Conservation (phyloP, 2,329 filamentous ascomycete genomes). For the Rugonectria rugulosa region DNA sequence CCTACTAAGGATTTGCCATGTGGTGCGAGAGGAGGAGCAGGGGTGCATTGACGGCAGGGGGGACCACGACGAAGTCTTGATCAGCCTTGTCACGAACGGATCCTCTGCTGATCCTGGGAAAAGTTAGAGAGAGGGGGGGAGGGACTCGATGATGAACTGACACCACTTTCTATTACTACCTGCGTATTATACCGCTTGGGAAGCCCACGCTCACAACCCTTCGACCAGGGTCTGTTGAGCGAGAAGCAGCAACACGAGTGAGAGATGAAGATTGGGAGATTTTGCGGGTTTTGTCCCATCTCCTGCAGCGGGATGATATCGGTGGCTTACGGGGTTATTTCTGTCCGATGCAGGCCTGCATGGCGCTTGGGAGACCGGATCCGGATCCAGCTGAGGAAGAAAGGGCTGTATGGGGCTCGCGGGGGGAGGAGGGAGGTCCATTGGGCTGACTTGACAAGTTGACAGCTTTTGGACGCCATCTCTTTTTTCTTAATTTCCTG, state of each 20-base stretch:
- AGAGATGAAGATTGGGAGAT: no score
- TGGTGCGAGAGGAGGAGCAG: slow-evolving; percentile 1
- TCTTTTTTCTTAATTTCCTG: neutral
- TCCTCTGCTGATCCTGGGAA: neutral
- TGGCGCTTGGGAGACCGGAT: neutral
- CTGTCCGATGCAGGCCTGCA: no score
- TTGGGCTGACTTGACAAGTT: neutral
- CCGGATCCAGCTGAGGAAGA: neutral
- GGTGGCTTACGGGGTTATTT: no score
- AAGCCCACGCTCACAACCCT: no score
- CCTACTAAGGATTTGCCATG: neutral
- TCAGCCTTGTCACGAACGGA: slow-evolving; percentile 10
- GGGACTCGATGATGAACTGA: neutral
- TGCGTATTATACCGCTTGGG: no score
- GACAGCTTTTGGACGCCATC: neutral
- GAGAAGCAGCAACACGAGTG: no score
- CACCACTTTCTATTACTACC: no score
- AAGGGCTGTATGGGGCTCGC: neutral
- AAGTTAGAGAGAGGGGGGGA: no score
- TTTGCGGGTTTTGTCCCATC: no score
- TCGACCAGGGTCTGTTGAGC: no score
- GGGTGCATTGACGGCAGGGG: neutral
- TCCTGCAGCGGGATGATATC: no score
- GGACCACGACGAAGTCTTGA: neutral
- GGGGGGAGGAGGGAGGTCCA: neutral